phyloP scores from a whole-genome alignment of 225 moss, liverwort and hornwort species.

The Physcomitrellopsis africana region DNA sequence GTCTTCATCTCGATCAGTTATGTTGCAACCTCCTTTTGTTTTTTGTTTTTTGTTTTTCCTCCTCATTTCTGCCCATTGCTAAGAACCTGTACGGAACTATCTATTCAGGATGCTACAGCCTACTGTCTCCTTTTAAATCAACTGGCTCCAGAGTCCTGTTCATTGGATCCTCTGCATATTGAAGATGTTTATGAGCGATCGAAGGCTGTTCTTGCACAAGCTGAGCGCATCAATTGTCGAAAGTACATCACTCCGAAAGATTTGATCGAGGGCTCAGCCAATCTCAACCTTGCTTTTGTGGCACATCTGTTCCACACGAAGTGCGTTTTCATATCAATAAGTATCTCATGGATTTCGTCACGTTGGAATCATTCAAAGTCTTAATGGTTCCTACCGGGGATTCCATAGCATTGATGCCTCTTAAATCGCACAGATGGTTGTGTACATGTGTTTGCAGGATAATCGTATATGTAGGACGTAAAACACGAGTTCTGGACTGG shows the following conservation, averaged over 20 bases:
- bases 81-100: neutral
- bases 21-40: too few relatives aligned
- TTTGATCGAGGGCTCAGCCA: constrained; percentile 86
- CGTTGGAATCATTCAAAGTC: constrained; percentile 7
- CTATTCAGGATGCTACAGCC: constrained; percentile 78
- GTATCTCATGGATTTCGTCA: neutral
- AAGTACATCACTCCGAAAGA: constrained; percentile 91
- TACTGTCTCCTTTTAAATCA: constrained; percentile 76
- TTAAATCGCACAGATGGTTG: neutral
- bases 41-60: neutral
- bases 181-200: constrained; percentile 79
- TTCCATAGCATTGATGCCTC: neutral
- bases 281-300: constrained; percentile 97
- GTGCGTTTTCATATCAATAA: constrained; percentile 37
- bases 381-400: neutral
- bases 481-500: constrained; percentile 4
- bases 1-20: neutral
- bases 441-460: neutral
- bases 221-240: constrained; percentile 88
- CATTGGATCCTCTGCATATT: constrained; percentile 75
- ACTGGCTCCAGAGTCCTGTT: constrained; percentile 87
- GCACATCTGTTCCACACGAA: constrained; percentile 91
- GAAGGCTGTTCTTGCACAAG: constrained; percentile 86
- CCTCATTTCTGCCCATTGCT: neutral
- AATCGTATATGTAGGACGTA: neutral